A percentile compares a stretch with the other conserved stretches of the same genome.
Conservation (phyloP, 1,284 basidiomycete species). For the Lignosus rhinocerotis region DNA sequence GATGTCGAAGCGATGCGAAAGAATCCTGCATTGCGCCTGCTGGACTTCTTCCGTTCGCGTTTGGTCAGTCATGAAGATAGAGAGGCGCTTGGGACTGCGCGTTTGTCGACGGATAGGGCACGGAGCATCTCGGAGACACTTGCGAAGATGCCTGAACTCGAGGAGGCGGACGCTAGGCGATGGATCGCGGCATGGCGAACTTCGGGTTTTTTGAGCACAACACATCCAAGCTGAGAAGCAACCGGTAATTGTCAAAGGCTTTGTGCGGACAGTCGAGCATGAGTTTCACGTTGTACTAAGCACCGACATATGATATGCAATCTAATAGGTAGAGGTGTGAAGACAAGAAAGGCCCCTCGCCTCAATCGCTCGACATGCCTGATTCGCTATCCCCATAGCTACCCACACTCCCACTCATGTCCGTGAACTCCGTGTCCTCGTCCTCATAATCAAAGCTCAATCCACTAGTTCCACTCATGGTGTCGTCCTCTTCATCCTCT, state of each 20-base stretch:
- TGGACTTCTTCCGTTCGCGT: conserved; percentile 16
- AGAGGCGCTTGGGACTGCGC: conserved; percentile 7
- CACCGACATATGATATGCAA: not conserved
- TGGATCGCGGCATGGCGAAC: conserved; percentile 13
- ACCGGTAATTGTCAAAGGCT: too few relatives aligned
- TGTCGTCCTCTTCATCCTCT: conserved; percentile 21
- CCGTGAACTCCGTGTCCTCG: conserved; percentile 29
- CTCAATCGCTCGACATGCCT: conserved; percentile 27
- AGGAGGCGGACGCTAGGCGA: not conserved
- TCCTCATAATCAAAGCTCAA: conserved; percentile 31
- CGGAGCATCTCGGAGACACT: conserved; percentile 4
- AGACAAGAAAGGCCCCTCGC: not conserved
- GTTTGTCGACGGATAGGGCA: conserved; percentile 5
- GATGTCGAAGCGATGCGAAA: conserved; percentile 1
- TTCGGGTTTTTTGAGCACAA: conserved; percentile 10
- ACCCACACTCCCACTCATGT: conserved; percentile 34
- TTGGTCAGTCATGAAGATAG: not conserved
- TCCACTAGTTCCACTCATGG: conserved; percentile 15
- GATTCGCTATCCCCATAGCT: conserved; percentile 48
- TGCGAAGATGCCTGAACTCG: conserved; percentile 3
- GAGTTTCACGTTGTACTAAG: not conserved
- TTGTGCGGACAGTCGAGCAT: not conserved
- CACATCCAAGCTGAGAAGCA: too few relatives aligned
- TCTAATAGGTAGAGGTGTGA: not conserved
- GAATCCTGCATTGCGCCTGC: conserved; percentile 19